Evolutionary conservation across 192 early-diverging fungal genomes (phyloP).

Genomic region (Piromyces finnis): DNA sequence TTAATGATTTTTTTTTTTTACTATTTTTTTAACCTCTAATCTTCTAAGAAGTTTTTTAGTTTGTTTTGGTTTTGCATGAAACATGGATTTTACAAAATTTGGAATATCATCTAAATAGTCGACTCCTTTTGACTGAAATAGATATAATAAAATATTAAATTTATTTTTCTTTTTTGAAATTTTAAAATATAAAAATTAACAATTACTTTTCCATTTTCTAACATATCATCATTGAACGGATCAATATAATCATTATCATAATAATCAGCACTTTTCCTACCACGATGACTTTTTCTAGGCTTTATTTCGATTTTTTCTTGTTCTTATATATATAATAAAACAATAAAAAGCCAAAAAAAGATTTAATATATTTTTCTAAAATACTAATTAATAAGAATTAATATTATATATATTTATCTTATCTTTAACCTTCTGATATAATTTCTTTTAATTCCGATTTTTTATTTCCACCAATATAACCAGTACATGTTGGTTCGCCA

Average conservation of each 20-base stretch:
- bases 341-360: too few relatives aligned
- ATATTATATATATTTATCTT: too few relatives aligned
- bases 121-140: background rate
- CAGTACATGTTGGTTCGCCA: conserved; percentile 69
- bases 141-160: background rate
- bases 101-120: conserved; percentile 4
- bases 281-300: background rate
- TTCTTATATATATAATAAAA: background rate
- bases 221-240: conserved; percentile 28
- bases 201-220: background rate
- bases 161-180: too few relatives aligned
- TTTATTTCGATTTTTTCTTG: background rate
- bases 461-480: conserved; percentile 75
- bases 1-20: conserved; percentile 15
- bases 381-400: too few relatives aligned
- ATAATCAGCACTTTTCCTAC: background rate
- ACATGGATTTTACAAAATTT: background rate
- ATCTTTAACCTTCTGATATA: background rate
- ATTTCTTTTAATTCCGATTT: conserved; percentile 14
- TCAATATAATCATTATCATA: conserved; percentile 29
- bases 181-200: too few relatives aligned
- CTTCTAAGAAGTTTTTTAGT: conserved; percentile 3
- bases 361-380: too few relatives aligned
- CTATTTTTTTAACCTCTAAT: conserved; percentile 1
- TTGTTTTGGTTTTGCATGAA: conserved; percentile 5